Evolutionary conservation across 164 flowering plant genomes (phyloP).

Genomic region (Litsea cubeba): DNA sequence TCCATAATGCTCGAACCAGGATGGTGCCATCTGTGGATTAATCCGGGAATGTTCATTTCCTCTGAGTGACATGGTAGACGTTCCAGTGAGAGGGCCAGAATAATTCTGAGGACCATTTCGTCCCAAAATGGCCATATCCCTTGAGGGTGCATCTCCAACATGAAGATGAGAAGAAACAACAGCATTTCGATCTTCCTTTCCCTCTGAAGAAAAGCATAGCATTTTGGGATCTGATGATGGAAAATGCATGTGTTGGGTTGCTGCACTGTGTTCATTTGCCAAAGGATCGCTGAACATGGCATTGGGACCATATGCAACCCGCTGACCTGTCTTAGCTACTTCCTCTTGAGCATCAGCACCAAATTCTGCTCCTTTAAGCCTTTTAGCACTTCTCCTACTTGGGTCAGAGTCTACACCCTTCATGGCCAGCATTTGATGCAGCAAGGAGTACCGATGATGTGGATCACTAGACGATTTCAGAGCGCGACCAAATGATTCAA

Average conservation of each 20-base stretch:
- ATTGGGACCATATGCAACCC: slow-evolving; percentile 27
- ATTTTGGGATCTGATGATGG: slow-evolving; percentile 33
- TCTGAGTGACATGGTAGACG: slow-evolving; percentile 19
- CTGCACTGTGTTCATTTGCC: slow-evolving; percentile 18
- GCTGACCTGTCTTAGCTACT: slow-evolving; percentile 25
- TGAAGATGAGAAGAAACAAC: slow-evolving; percentile 28
- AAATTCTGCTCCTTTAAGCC: slow-evolving; percentile 44
- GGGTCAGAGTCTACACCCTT: slow-evolving; percentile 49
- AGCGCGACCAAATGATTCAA: slow-evolving; percentile 64
- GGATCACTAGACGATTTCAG: slow-evolving; percentile 32
- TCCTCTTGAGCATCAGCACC: slow-evolving; percentile 32
- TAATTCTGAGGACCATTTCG: slow-evolving; percentile 24
- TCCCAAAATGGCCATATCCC: neutral
- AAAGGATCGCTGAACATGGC: slow-evolving; percentile 23
- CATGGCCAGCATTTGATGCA: slow-evolving; percentile 60
- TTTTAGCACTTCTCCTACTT: slow-evolving; percentile 41
- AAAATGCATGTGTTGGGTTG: neutral
- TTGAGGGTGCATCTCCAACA: slow-evolving; percentile 16
- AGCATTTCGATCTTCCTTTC: slow-evolving; percentile 24
- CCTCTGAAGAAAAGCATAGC: slow-evolving; percentile 37
- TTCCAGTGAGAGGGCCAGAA: slow-evolving; percentile 17
- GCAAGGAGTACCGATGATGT: slow-evolving; percentile 45
- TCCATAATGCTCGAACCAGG: slow-evolving; percentile 86
- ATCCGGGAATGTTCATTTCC: slow-evolving; percentile 37
- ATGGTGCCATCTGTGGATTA: slow-evolving; percentile 82